Base-by-base conservation (phyloP, 495 filamentous ascomycete species). In the Talaromyces thailandensis region DNA sequence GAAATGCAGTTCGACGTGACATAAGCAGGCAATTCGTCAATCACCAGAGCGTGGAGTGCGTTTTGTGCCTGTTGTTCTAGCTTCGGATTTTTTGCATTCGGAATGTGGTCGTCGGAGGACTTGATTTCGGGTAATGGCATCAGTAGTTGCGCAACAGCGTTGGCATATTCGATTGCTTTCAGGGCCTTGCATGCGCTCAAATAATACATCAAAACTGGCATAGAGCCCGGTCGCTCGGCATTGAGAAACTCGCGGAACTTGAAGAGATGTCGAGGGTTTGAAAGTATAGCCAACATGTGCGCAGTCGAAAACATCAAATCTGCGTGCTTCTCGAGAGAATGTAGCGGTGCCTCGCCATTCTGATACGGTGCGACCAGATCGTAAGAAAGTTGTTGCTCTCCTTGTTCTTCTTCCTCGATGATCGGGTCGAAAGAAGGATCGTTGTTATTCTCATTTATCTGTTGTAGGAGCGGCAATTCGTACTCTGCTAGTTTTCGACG, bases 141-240 rank as follows among this genome's bases (percentile, higher is more conserved):
- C 67, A 62, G 83, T 75, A 57, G 35, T 60, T 76, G 77, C 24
- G 79, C 73, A 53, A 88, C 73, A 4, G 86, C 79, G 70, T 91
- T 90, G 4, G 86, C 82, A 69, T 91, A 91, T 25, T 78, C 72
- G 52, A 92, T 82, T n/a, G 88, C 85, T 63, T 85, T 79, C n/a
- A 90, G 69, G 3, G 85, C 86, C 63, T 91, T 90, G 58, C 81
- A 70, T 0, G 86, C 77, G 56, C 75, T 78, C 8, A 93, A 81
- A 66, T 92, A 93, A 66, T 81, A 83, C 21, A 77, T 77, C 0
- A 96, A 78, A 0, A 86, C 70, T 0, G 86, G 73, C 0, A 93
- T 81, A 24, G 87, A 91, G 62, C 89, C 84, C 25, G 85, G 82
- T 25, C 92, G 87, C 32, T 90, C 79, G 1, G 81, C 85, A 66